Conservation (phyloP, 345 rosid genomes). For the Stellera chamaejasme region DNA sequence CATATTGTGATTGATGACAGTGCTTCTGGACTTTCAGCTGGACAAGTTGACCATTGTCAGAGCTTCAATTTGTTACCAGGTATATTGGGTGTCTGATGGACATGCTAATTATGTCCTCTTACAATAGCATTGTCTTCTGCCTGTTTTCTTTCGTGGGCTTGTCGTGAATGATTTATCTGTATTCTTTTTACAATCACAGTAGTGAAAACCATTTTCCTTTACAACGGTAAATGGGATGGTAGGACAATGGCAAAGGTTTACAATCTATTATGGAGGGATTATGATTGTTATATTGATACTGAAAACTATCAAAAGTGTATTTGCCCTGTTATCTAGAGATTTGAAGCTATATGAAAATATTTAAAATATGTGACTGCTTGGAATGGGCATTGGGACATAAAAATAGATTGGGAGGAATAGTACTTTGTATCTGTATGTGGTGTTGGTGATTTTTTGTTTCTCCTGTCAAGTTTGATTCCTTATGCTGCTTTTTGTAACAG, state of each 20-base stretch:
- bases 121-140: no score
- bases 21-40: conserved; percentile 33
- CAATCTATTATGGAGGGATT: no score
- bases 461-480: conserved; percentile 1
- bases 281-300: no score
- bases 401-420: no score
- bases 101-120: no score
- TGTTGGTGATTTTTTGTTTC: not conserved
- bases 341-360: not conserved
- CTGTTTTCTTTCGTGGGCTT: not conserved
- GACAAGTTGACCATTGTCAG: conserved; percentile 40
- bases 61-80: conserved; percentile 71
- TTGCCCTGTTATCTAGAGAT: no score
- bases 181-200: not conserved
- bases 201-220: no score
- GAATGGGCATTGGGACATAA: no score
- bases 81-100: conserved; percentile 16
- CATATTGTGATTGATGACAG: conserved; percentile 32
- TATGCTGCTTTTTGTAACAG: conserved; percentile 30
- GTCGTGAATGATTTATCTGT: not conserved
- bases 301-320: no score
- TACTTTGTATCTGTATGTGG: not conserved
- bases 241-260: no score
- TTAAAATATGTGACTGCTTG: no score
- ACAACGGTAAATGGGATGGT: no score